Evolutionary conservation across 2,329 filamentous ascomycete species (phyloP).

Genomic region (Diaporthe sp.): DNA sequence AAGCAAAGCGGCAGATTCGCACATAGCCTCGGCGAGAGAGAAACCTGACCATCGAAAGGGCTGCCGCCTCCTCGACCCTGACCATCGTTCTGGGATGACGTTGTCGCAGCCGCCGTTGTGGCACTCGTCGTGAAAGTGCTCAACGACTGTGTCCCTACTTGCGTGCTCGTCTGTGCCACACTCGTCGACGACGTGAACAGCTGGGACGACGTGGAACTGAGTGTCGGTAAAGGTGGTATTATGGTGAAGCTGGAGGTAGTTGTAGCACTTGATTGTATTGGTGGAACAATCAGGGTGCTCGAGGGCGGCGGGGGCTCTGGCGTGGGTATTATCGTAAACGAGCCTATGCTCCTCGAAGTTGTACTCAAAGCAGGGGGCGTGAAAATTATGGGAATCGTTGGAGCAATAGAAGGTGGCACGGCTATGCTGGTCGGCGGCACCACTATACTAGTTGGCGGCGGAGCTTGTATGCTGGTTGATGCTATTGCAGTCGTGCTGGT

Average conservation of each 20-base stretch:
- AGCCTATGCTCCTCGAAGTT: conserved; percentile 23
- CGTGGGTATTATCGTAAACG: conserved; percentile 25
- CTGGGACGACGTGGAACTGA: conserved; percentile 9
- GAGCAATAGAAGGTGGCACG: background rate
- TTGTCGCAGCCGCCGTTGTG: background rate
- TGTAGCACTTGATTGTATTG: conserved; percentile 3
- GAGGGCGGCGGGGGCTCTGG: background rate
- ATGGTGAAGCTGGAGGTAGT: conserved; percentile 13
- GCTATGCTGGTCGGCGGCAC: conserved; percentile 5
- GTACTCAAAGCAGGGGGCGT: conserved; percentile 15
- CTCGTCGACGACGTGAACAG: background rate
- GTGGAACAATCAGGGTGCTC: conserved; percentile 9
- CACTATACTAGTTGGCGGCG: conserved; percentile 1
- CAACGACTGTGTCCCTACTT: background rate
- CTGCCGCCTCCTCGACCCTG: conserved; percentile 37
- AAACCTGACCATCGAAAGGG: conserved; percentile 38
- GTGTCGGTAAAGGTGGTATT: conserved; percentile 4
- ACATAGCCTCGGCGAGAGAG: background rate
- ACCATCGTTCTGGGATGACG: conserved; percentile 10
- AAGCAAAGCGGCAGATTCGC: conserved; percentile 25
- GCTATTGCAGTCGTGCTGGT: conserved; percentile 28
- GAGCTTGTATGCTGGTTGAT: background rate
- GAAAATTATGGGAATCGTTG: conserved; percentile 11
- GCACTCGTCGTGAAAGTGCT: background rate
- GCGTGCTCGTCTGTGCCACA: background rate